Base-by-base conservation (phyloP, 1,139 yeast species). In the Saccharomyces hybrid region DNA sequence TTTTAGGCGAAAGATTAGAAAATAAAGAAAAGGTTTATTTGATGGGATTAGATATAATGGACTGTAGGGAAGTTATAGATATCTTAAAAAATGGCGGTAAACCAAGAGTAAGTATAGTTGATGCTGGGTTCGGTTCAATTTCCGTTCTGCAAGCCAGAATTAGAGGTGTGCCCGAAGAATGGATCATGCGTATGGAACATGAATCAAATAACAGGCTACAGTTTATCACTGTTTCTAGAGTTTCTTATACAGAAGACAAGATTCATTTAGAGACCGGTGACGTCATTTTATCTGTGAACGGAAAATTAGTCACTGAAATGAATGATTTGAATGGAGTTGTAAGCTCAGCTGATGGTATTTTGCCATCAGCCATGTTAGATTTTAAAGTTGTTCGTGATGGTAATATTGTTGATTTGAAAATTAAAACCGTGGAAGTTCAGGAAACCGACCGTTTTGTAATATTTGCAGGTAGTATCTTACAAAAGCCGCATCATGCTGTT, bases 391-490 rank as follows among this genome's bases (percentile, higher is more conserved):
- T 89, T 46, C 82, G 95, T 67, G 76, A 77, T 56, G 81, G 82
- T 55, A 62, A 77, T 61, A 76, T 80, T 52, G 55, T 84, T 58
- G 81, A 80, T 49, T 64, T 89, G 29, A 71, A 69, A 23, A 89
- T 87, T 5, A 84, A 88, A 9, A 84, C 95, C 1, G 65, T 66
- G 4, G 76, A 77, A 23, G 76, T 77, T 38, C 73, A 84, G 50
- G 79, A 82, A 53, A 88, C 96, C 1, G 78, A 80, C 46, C 83
- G 84, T 55, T 75, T 88, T 46, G 84, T 86, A 5, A 76, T 79
- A 55, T 90, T 96, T 93, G 82, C 91, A 55, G 96, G 96, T 31
- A 85, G 90, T 46, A 73, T 85, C 4, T 65, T 84, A 47, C 88
- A 83, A 61, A 73, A 75, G 50, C 88, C 88, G 28, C 88, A 83